These are phyloP conservation scores for Hirschioporus abietinus DNA, from an alignment of 768 basidiomycete genomes.

Conservation along the genomic window DNA sequence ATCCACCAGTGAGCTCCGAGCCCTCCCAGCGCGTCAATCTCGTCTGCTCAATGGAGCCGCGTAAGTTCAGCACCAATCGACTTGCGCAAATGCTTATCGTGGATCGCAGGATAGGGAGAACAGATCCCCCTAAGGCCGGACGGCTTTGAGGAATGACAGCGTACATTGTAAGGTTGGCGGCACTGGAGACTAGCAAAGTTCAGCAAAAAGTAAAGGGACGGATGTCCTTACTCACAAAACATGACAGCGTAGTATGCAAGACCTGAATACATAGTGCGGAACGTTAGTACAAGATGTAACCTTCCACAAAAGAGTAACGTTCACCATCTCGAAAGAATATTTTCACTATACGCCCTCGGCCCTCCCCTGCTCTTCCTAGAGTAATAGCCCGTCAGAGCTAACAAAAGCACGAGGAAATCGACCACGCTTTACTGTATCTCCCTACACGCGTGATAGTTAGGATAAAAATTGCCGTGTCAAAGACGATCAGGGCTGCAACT, in stretches of 20 bases:
- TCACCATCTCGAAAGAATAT: constrained; percentile 1
- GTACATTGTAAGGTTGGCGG: background rate
- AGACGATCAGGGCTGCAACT: background rate
- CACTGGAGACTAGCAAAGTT: background rate
- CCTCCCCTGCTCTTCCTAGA: background rate
- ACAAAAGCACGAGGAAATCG: background rate
- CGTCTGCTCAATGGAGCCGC: background rate
- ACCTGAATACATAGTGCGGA: background rate
- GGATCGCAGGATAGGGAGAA: background rate
- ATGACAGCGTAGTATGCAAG: background rate
- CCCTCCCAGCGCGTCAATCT: background rate
- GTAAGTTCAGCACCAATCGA: background rate
- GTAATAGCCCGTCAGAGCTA: background rate
- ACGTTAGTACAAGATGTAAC: background rate
- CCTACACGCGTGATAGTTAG: background rate
- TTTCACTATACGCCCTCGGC: background rate
- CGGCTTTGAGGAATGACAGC: background rate
- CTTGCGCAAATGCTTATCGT: background rate
- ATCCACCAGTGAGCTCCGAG: background rate
- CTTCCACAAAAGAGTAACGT: background rate
- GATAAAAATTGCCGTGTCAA: background rate
- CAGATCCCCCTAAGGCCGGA: background rate
- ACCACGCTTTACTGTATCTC: background rate
- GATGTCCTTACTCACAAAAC: background rate
- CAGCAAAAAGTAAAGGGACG: background rate